Base-by-base conservation (phyloP, 2,329 filamentous ascomycete genomes). In the Penicillium frequentans region DNA sequence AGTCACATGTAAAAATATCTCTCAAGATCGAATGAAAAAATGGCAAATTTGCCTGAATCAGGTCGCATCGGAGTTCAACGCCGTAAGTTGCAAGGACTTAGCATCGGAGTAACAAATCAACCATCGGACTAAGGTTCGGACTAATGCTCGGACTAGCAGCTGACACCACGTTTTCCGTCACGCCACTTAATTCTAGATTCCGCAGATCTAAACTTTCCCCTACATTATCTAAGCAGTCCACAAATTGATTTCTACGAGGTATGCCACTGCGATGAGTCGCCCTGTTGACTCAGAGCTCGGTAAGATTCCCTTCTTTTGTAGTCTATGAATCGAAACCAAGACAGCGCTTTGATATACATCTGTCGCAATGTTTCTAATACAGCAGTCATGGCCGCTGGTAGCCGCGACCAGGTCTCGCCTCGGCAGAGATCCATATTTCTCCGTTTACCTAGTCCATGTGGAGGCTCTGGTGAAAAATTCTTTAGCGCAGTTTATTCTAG, bases 71-170 rank as follows among this genome's bases (percentile, higher is more conserved):
- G 13, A 33, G 13, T 16, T 14, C 35, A 5, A 27, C 24, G 11
- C 13, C 29, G 4, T 14, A 31, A 2, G 23, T n/a, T n/a, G 31
- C 27, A 37, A n/a, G 24, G 24, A 19, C 21, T 42, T 27, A 16
- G 14, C 16, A 13, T 50, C 48, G 48, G 48, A 50, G 26, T 50
- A 50, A 29, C 42, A 19, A 31, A 24, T 37, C 23, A 33, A 39
- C 11, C n/a, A 13, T 59, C 57, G 59, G 52, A 59, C 19, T 57
- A 52, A 24, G 3, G 2, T 3, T 59, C 59, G 59, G 58, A 58
- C 46, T 58, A 52, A 55, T 52, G 50, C 31, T 56, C 57, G 57
- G 58, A 58, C 49, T 60, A 55, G 43, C 35, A 39, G 27, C 44
- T 35, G 23, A 8, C n/a, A 45, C 52, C 33, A 44, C 14, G 31